Base-by-base conservation (phyloP, 2,329 filamentous ascomycete species). In the Penicillium griseofulvum region DNA sequence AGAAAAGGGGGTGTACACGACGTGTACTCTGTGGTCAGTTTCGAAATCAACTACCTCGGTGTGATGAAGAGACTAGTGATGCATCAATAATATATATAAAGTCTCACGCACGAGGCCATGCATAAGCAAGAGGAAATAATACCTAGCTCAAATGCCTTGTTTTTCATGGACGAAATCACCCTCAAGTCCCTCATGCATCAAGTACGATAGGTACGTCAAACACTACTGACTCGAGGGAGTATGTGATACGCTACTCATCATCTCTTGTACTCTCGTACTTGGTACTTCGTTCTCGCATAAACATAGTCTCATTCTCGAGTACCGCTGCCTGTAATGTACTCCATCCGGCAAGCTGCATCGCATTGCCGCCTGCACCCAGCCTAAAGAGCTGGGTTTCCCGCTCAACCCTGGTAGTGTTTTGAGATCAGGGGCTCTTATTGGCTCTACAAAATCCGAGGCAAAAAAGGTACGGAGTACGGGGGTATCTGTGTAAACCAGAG, bases 311-410 rank as follows among this genome's bases (percentile, higher is more conserved):
- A 22, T 22, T 22, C 22, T 22, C 26, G 34, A 57, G 41, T 54
- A 43, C 57, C 53, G 56, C 61, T 22, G 22, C 22, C 59, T 48
- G 55, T 49, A 52, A 42, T 50, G 50, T 56, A 57, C 58, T 60
- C 55, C 55, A 63, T 61, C 52, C 58, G 60, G 63, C 37, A 59
- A 54, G 53, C 53, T 62, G 60, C 61, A 65, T 61, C 61, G 55
- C 60, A 65, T 63, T 61, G 47, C 55, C 52, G 28, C 46, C 57
- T 64, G 61, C 63, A 63, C 38, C 52, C 54, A 55, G 59, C 54
- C 56, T 36, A 59, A 65, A 57, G 52, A 41, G 59, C 57, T 46
- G 36, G 28, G n/a, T 19, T 37, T 26, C 31, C 52, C 52, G 33
- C 14, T 24, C 31, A 33, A 26, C 4, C 31, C 39, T 33, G 8